Evolutionary conservation across 768 basidiomycete genomes (phyloP).

Genomic region (Galerina sulciceps): DNA sequence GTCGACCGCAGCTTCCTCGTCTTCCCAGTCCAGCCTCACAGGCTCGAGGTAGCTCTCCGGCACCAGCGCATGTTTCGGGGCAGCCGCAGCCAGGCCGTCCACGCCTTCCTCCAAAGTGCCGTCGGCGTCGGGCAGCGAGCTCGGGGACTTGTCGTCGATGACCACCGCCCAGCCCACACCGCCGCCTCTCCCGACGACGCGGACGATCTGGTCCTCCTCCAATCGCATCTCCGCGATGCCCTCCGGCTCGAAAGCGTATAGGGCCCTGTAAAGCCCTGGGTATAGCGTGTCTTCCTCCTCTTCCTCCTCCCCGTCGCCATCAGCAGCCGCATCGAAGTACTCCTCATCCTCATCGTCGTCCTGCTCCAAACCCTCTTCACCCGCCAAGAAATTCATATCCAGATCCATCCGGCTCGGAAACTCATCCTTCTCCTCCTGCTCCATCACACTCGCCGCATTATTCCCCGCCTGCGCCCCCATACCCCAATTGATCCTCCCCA

Average conservation of each 20-base stretch:
- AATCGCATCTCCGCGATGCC: slow-evolving; percentile 84
- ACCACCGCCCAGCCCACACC: slow-evolving; percentile 85
- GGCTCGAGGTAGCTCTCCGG: slow-evolving; percentile 79
- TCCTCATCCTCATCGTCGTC: slow-evolving; percentile 12
- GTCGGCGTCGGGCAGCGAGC: slow-evolving; percentile 5
- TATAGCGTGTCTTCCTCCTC: slow-evolving; percentile 51
- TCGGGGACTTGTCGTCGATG: slow-evolving; percentile 34
- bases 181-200: slow-evolving; percentile 74
- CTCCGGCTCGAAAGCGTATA: slow-evolving; percentile 81
- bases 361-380: slow-evolving; percentile 7
- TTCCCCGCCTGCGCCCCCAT: slow-evolving; percentile 24
- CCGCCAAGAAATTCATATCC: slow-evolving; percentile 34
- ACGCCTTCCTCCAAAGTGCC: slow-evolving; percentile 18
- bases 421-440: slow-evolving; percentile 27
- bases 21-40: slow-evolving; percentile 48
- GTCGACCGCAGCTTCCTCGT: slow-evolving; percentile 20
- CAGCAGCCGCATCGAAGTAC: slow-evolving; percentile 19
- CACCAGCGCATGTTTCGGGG: slow-evolving; percentile 64
- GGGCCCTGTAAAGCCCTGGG: slow-evolving; percentile 76
- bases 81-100: slow-evolving; percentile 11
- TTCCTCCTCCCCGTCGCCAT: slow-evolving; percentile 42
- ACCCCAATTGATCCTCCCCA: slow-evolving; percentile 25
- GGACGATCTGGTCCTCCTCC: slow-evolving; percentile 76
- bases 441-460: slow-evolving; percentile 14
- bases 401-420: slow-evolving; percentile 47